phyloP scores from a whole-genome alignment of 1,284 basidiomycete genomes.

The Xerocomus alliaceus region DNA sequence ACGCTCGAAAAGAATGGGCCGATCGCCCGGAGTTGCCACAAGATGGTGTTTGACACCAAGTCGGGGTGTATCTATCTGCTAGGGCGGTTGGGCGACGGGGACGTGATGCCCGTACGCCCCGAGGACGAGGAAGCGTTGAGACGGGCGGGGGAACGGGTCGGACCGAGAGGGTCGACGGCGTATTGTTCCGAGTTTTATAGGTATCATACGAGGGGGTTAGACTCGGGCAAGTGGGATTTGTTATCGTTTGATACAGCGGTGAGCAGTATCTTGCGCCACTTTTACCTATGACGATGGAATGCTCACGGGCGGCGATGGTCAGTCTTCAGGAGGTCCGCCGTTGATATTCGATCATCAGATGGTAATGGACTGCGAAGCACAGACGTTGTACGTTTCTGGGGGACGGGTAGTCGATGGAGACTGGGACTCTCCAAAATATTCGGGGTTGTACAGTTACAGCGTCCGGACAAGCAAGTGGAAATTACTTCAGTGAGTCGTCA shows the following conservation, averaged over 20 bases:
- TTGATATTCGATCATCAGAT: slow-evolving; percentile 85
- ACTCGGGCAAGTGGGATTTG: slow-evolving; percentile 71
- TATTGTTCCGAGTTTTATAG: slow-evolving; percentile 72
- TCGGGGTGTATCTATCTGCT: slow-evolving; percentile 77
- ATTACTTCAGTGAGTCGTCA: slow-evolving; percentile 60
- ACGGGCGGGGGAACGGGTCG: slow-evolving; percentile 33
- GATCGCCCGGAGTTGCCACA: slow-evolving; percentile 78
- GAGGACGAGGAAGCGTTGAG: slow-evolving; percentile 32
- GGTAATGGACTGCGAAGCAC: slow-evolving; percentile 74
- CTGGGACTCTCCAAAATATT: slow-evolving; percentile 62
- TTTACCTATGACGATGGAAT: no score
- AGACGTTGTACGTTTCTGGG: slow-evolving; percentile 80
- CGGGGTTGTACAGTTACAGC: slow-evolving; percentile 75
- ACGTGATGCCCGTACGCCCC: slow-evolving; percentile 41
- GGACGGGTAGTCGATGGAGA: slow-evolving; percentile 75
- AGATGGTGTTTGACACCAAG: slow-evolving; percentile 79
- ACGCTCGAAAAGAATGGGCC: slow-evolving; percentile 69
- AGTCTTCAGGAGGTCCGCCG: slow-evolving; percentile 67
- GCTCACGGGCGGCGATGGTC: background rate
- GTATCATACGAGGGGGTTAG: slow-evolving; percentile 67
- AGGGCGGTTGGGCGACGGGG: slow-evolving; percentile 64
- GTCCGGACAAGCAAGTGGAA: slow-evolving; percentile 68
- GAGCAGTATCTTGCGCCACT: slow-evolving; percentile 33
- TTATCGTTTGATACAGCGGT: slow-evolving; percentile 70
- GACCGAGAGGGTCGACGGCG: slow-evolving; percentile 30